phyloP scores from a whole-genome alignment of 2,329 filamentous ascomycete genomes.

The Colletotrichum eremochloae region DNA sequence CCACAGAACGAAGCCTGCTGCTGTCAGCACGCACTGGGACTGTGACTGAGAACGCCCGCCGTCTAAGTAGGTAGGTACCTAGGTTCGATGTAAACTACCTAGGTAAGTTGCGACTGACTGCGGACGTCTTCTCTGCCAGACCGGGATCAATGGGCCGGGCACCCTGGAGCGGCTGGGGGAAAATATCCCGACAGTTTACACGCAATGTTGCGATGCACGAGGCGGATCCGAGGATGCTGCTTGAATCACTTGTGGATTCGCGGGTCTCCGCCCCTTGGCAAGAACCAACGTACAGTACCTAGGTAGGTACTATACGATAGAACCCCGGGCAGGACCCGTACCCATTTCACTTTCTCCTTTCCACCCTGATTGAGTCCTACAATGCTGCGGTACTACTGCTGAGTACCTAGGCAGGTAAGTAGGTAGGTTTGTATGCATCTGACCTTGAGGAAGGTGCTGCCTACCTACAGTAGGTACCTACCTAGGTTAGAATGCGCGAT shows the following conservation, averaged over 20 bases:
- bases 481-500: too few relatives aligned
- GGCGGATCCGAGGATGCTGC: slow-evolving; percentile 15
- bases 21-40: neutral
- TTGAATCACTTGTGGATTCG: slow-evolving; percentile 19
- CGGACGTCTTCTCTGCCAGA: slow-evolving; percentile 2
- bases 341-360: neutral
- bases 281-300: neutral
- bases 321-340: neutral
- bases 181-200: slow-evolving; percentile 3
- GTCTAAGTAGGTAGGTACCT: too few relatives aligned
- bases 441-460: neutral
- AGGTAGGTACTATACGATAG: neutral
- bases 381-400: too few relatives aligned
- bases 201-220: slow-evolving; percentile 12
- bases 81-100: too few relatives aligned
- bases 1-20: slow-evolving; percentile 3
- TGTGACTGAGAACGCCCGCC: neutral
- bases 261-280: neutral
- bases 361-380: neutral
- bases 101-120: neutral
- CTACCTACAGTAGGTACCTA: too few relatives aligned
- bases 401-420: neutral
- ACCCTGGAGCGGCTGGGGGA: neutral
- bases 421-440: neutral
- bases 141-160: neutral